Conservation (phyloP, 345 rosid species). For the Turnera subulata region DNA sequence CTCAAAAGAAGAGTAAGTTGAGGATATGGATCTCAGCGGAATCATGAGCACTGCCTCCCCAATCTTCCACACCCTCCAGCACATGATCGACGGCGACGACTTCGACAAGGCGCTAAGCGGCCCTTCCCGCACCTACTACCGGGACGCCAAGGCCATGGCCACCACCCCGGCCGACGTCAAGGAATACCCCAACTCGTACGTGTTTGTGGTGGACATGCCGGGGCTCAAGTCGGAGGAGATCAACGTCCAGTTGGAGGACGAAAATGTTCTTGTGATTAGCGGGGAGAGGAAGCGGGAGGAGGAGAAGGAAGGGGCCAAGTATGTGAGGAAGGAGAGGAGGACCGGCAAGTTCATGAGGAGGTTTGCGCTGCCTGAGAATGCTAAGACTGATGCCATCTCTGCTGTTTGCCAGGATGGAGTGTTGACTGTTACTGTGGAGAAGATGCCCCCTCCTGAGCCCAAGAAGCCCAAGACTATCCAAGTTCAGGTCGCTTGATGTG, state of each 20-base stretch:
- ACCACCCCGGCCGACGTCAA: conserved; percentile 75
- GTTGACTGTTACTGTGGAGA: conserved; percentile 63
- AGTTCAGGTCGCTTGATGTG: conserved; percentile 63
- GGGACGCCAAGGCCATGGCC: conserved; percentile 84
- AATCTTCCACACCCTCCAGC: too few species aligned
- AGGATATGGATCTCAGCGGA: conserved; percentile 47
- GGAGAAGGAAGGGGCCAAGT: conserved; percentile 56
- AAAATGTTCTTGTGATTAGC: conserved; percentile 56
- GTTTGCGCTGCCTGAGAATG: conserved; percentile 67
- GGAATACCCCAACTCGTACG: conserved; percentile 48
- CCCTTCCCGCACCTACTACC: conserved; percentile 48
- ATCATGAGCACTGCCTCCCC: conserved; percentile 39
- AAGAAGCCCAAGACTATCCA: conserved; percentile 66
- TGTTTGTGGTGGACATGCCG: conserved; percentile 74
- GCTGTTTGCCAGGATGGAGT: conserved; percentile 74
- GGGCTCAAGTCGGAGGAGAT: conserved; percentile 64
- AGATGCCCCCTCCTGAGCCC: conserved; percentile 80
- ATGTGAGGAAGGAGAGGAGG: conserved; percentile 77
- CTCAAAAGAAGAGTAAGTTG: neutral
- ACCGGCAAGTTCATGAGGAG: conserved; percentile 77
- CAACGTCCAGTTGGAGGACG: conserved; percentile 75
- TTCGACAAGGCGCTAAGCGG: conserved; percentile 33
- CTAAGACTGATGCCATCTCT: conserved; percentile 47
- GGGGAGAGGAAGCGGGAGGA: conserved; percentile 60
- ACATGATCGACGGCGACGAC: conserved; percentile 38